Evolutionary conservation across 371 early-diverging fungal species (phyloP), one percentile per base, ranked within the genome.

Genomic region (Conidiobolus incongruus): DNA sequence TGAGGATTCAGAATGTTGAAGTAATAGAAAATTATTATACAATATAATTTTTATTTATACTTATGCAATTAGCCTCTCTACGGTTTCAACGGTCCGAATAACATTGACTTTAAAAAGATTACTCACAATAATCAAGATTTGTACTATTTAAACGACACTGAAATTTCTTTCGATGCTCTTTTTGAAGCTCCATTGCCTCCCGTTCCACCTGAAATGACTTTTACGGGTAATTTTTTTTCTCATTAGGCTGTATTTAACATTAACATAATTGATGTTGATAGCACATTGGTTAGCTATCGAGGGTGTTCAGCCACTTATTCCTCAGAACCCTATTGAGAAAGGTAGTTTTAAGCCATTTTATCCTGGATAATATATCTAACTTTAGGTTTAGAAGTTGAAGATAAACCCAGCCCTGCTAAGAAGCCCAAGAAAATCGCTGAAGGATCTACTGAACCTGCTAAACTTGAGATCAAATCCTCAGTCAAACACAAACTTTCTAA

Each of bases 221-320:
- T 76, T 49, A 88, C 88, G 1, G 73, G 75, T 53, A 60, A 51
- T 43, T 56, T 50, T n/a, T n/a, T n/a, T 52, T 13, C 22, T 19
- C 21, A 40, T n/a, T 28, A 8, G 15, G 7, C 21, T 21, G 1
- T 8, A 31, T 13, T 41, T 28, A 8, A 40, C 29, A 21, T 10
- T 17, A 38, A 3, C 20, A 22, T 24, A 32, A 38, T 13, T 41
- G 11, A 32, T 13, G 4, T 38, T 23, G 30, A 31, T 34, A 35
- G 86, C 81, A n/a, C 95, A 96, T 56, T 96, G 95, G 94, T 74
- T 99, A 11, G 98, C 98, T 2, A 85, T 99, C 47, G 98, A 99
- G 50, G 99, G 99, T 17, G 94, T 96, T 3, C 99, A 99, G 58
- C 99, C 99, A 28, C 77, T 82, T 11, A 98, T 94, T 50, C 87